Evolutionary conservation across 2,329 filamentous ascomycete genomes (phyloP).

Genomic region (Aspergillus persii): DNA sequence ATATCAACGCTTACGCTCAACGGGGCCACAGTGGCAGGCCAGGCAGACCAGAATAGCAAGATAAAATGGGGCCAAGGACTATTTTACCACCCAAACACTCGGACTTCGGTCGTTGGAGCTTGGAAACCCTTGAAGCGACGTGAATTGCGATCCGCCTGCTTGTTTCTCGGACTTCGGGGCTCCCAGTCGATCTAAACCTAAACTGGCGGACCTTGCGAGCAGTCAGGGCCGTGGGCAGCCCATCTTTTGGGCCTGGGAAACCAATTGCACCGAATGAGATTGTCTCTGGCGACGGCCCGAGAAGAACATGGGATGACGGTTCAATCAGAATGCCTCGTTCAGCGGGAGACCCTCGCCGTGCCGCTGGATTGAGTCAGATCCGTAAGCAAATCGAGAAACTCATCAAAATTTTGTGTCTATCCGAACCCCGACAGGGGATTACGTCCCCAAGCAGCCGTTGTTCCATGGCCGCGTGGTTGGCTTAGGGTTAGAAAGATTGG

Average conservation of each 20-base stretch:
- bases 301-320: not conserved
- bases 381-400: not conserved
- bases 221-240: not conserved
- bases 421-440: not conserved
- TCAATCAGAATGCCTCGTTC: slow-evolving; percentile 1
- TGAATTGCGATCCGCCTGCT: not conserved
- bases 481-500: not conserved
- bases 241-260: not conserved
- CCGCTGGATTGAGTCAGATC: not conserved
- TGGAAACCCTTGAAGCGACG: not conserved
- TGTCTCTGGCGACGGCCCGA: slow-evolving; percentile 1
- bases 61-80: not conserved
- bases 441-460: too few relatives aligned
- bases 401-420: not conserved
- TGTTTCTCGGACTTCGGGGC: slow-evolving; percentile 2
- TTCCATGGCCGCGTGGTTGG: not conserved
- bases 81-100: not conserved
- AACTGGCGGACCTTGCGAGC: slow-evolving; percentile 27
- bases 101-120: not conserved
- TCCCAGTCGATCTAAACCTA: slow-evolving; percentile 23
- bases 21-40: not conserved
- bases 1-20: not conserved
- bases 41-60: not conserved
- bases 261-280: slow-evolving; percentile 5
- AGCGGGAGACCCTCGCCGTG: not conserved